A percentile compares a stretch with the other conserved stretches of the same genome.
Conservation (phyloP, 257 asterid species). For the Penstemon newberryi region DNA sequence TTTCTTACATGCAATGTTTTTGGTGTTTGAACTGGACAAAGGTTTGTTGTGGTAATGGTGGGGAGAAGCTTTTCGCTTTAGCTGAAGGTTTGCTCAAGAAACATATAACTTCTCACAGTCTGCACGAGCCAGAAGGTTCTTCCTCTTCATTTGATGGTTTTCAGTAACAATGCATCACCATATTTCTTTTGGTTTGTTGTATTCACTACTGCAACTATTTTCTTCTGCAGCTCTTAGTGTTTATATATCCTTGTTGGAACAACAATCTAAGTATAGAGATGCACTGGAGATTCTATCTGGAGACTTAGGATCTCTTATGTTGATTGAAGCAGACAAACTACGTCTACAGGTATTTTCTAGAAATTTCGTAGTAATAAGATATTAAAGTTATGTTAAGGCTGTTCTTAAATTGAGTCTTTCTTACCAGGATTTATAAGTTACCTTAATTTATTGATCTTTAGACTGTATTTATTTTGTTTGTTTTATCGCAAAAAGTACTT, state of each 20-base stretch:
- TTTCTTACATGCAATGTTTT: constrained; percentile 27
- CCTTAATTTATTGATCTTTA: background rate
- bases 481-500: constrained; percentile 6
- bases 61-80: constrained; percentile 67
- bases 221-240: constrained; percentile 84
- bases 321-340: constrained; percentile 87
- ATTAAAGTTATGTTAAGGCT: constrained; percentile 14
- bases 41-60: constrained; percentile 88
- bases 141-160: constrained; percentile 30
- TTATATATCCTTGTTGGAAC: constrained; percentile 85
- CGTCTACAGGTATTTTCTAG: constrained; percentile 79
- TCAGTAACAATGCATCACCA: constrained; percentile 15
- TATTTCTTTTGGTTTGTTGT: constrained; percentile 22
- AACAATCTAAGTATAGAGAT: constrained; percentile 73
- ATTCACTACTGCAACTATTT: constrained; percentile 39
- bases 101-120: constrained; percentile 84
- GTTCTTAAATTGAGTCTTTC: background rate
- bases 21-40: constrained; percentile 38
- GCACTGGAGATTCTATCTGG: constrained; percentile 90
- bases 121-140: constrained; percentile 95
- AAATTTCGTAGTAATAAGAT: constrained; percentile 18
- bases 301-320: constrained; percentile 85
- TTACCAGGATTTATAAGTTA: constrained; percentile 11
- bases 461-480: background rate
- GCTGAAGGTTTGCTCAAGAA: constrained; percentile 98